Percentiles rank a stretch among this genome's conserved stretches.
Conservation (phyloP, 257 asterid species). For the Anisodus acutangulus region DNA sequence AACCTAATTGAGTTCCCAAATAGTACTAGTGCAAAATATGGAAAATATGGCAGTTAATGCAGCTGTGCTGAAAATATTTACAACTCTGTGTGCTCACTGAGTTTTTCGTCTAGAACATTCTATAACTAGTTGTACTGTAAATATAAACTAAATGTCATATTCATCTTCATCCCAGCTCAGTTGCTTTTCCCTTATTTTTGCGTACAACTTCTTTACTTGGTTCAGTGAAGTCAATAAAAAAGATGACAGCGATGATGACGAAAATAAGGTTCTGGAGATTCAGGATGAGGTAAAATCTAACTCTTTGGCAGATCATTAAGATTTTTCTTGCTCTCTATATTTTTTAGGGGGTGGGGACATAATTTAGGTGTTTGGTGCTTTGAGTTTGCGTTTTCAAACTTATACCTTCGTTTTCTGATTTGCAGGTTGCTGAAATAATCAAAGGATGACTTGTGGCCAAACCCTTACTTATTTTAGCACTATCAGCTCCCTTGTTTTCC, state of each 20-base stretch:
- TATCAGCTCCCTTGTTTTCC: slow-evolving; percentile 40
- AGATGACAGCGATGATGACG: slow-evolving; percentile 70
- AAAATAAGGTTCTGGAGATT: slow-evolving; percentile 38
- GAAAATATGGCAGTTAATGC: background rate
- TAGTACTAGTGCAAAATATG: background rate
- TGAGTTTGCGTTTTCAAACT: background rate
- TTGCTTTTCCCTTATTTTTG: background rate
- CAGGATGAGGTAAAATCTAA: slow-evolving; percentile 73
- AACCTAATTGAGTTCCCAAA: background rate
- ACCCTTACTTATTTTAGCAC: slow-evolving; percentile 66
- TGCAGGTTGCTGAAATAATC: slow-evolving; percentile 77
- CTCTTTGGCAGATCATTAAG: background rate
- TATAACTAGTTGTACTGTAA: background rate
- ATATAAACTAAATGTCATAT: background rate
- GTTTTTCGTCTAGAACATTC: background rate
- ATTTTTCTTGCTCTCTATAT: background rate
- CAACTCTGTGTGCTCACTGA: background rate
- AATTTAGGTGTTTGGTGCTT: background rate
- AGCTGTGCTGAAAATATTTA: slow-evolving; percentile 1
- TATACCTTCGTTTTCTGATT: background rate
- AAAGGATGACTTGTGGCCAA: slow-evolving; percentile 80
- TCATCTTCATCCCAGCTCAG: slow-evolving; percentile 5
- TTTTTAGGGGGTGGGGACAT: background rate
- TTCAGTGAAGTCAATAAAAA: slow-evolving; percentile 62
- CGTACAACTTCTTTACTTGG: slow-evolving; percentile 90